phyloP scores from a whole-genome alignment of 805 yeast species.

The Teunomyces lycoperdinae region DNA sequence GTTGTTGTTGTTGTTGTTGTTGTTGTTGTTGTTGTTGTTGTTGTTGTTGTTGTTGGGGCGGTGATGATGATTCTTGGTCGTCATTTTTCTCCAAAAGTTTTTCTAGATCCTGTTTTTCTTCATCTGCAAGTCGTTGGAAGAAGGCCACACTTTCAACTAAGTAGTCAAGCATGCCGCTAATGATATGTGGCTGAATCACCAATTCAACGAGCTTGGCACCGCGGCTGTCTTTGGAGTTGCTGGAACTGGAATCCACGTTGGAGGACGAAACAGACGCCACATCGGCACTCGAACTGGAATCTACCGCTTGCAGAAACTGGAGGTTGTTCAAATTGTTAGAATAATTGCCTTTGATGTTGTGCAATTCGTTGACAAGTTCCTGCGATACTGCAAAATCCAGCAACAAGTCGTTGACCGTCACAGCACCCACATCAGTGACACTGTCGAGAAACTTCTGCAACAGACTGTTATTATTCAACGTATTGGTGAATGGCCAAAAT shows the following conservation, averaged over 20 bases:
- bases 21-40: not conserved
- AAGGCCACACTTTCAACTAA: constrained; percentile 52
- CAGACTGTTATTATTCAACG: constrained; percentile 34
- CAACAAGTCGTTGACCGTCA: constrained; percentile 32
- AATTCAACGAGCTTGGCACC: constrained; percentile 66
- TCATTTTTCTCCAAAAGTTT: constrained; percentile 9
- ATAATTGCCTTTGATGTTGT: constrained; percentile 33
- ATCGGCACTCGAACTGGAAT: constrained; percentile 20
- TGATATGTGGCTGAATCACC: constrained; percentile 72
- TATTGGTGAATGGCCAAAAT: constrained; percentile 45
- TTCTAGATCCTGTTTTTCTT: constrained; percentile 21
- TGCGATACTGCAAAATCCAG: constrained; percentile 33
- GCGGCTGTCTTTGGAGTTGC: constrained; percentile 31
- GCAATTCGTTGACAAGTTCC: constrained; percentile 37
- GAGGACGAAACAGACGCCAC: constrained; percentile 34
- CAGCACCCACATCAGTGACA: constrained; percentile 28
- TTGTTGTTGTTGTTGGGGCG: not conserved
- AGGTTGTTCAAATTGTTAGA: constrained; percentile 25
- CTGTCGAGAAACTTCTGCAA: constrained; percentile 42
- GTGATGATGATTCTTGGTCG: too few relatives aligned
- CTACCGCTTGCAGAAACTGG: constrained; percentile 22
- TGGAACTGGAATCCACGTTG: constrained; percentile 23
- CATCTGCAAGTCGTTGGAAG: constrained; percentile 29
- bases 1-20: too few relatives aligned
- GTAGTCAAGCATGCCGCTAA: constrained; percentile 65